Evolutionary conservation across 2,329 filamentous ascomycete species (phyloP), one percentile per base, ranked within the genome.

Genomic region (Proliferodiscus dingleyae): DNA sequence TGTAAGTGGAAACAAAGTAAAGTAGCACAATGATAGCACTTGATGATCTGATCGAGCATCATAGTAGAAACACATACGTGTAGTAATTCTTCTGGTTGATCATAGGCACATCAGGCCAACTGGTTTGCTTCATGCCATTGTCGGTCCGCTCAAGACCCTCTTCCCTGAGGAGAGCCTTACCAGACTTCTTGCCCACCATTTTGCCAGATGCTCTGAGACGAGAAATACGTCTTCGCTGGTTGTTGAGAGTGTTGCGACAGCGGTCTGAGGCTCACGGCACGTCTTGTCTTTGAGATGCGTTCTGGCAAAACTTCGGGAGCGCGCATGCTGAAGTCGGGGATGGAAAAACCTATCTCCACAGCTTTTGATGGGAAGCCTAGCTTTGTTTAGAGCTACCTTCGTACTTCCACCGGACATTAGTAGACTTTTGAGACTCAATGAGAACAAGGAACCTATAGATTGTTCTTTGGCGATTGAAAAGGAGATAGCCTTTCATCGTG

Each of bases 81-180:
- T 96, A 96, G 68, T 98, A 98, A 68, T 98, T 98, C 73, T 98
- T 98, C 68, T 98, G 93, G 65, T 98, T 98, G 69, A 98, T 98
- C 60, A 93, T 88, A 34, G 80, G 77, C 47, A 95, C 83, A 62
- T 93, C 85, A 8, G 93, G 91, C 91, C 93, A 98, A 66, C 78
- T 94, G 38, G 89, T 87, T 63, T 93, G 80, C 64, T 90, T 93
- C 85, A 98, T 91, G 70, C 91, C 90, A 79, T 98, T 98, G 73
- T 98, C 93, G 50, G 93, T 97, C 64, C 91, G 81, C 71, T 95
- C 89, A 54, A 98, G 81, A 55, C 93, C 61, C 51, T 65, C 62
- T 50, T 65, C 63, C 47, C 58, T 60, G 60, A 63, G 38, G 23
- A 64, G 61, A 52, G 60, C 59, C 54, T 64, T 63, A 11, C 58